Base-by-base conservation (phyloP, 2,329 filamentous ascomycete species). In the Penicillium freii region DNA sequence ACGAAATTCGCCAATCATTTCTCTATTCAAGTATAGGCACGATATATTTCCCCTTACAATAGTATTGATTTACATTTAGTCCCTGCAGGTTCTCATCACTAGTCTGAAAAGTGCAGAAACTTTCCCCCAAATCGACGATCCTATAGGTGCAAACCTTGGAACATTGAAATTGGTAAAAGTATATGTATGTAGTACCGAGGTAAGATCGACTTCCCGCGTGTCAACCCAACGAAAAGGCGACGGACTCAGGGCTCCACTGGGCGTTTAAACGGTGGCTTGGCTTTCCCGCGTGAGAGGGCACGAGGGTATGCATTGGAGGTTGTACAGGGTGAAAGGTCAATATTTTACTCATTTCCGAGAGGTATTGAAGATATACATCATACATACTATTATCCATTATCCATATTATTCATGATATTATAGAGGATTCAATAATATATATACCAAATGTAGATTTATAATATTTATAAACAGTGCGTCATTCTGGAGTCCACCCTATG, bases 201-300 rank as follows among this genome's bases (percentile, higher is more conserved):
- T 65, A 62, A 63, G 59, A 63, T 65, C 42, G 59, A 54, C 61
- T 61, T 62, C 57, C 62, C 62, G 62, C 57, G 63, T 65, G 63
- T 65, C 62, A 62, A 59, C 45, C 54, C 51, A 58, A 51, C 42
- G 45, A 59, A 39, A 45, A 43, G 46, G 13, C 31, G 38, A 45
- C 33, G 29, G 38, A n/a, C 45, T 45, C 23, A 51, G 36, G 56
- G 54, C 47, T 58, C 63, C 63, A 66, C 63, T 39, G 59, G 62
- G 63, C 62, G 60, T 57, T 57, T 61, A 65, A 65, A 62, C 57
- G 60, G 46, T 54, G 56, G 23, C 57, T 58, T 63, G 57, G 57
- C 57, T 34, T 51, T 38, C 52, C 34, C 59, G 49, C 36, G 34
- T 48, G 39, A 23, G 19, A 52, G 39, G 48, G 56, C 57, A 61